Conservation (phyloP, 495 filamentous ascomycete species). For the Penicillium goetzii region DNA sequence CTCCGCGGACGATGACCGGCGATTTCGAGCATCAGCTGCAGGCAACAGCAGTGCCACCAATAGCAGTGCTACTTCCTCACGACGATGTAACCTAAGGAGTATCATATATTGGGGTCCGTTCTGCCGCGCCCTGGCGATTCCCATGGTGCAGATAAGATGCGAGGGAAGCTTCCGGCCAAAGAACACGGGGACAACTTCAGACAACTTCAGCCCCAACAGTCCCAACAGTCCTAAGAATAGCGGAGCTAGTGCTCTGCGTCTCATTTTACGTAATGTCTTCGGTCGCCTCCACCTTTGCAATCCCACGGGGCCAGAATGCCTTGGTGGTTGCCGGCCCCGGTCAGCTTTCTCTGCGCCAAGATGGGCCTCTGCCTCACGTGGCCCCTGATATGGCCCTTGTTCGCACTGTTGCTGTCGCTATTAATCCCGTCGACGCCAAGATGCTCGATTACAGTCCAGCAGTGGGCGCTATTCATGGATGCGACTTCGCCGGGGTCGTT, state of each 20-base stretch:
- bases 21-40: neutral
- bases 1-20: neutral
- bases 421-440: constrained; percentile 51
- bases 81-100: neutral
- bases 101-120: neutral
- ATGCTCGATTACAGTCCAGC: constrained; percentile 33
- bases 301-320: neutral
- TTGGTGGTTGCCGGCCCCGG: neutral
- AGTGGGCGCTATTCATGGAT: constrained; percentile 38
- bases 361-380: neutral
- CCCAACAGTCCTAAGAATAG: neutral
- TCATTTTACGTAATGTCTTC: neutral
- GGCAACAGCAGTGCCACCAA: neutral
- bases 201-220: neutral
- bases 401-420: constrained; percentile 36
- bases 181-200: neutral
- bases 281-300: neutral
- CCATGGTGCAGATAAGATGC: neutral
- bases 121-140: neutral
- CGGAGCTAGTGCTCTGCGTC: neutral
- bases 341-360: neutral
- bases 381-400: constrained; percentile 3
- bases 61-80: neutral
- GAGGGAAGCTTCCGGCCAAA: neutral
- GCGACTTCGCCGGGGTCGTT: constrained; percentile 46